Conservation (phyloP, 2,329 filamentous ascomycete genomes). For the Phaeosphaeriaceae sp. region DNA sequence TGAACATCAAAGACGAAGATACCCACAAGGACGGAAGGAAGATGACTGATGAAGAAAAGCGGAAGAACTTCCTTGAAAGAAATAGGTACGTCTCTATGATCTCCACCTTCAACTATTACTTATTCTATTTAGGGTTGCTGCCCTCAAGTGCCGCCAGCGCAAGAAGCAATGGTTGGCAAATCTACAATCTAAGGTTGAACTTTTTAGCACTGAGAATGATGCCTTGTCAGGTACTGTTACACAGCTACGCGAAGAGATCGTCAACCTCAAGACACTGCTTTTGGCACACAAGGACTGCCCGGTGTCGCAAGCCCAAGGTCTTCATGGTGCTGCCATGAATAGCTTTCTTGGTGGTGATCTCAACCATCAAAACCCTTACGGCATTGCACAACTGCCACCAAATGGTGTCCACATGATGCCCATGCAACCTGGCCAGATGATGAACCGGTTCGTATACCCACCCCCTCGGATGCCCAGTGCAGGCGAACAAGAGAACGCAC, state of each 20-base stretch:
- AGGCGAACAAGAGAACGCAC: constrained; percentile 36
- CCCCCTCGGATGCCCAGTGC: constrained; percentile 26
- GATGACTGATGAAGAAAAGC: constrained; percentile 98
- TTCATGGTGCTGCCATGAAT: constrained; percentile 60
- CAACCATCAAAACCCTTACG: constrained; percentile 56
- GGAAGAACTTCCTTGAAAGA: constrained; percentile 95
- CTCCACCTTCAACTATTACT: constrained; percentile 14
- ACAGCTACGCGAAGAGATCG: constrained; percentile 86
- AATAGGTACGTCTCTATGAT: constrained; percentile 73
- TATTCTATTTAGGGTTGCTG: constrained; percentile 73
- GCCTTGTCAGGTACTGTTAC: constrained; percentile 82
- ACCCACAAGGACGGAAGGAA: constrained; percentile 68
- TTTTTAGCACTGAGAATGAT: constrained; percentile 92
- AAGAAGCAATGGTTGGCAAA: constrained; percentile 99
- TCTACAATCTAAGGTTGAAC: constrained; percentile 90
- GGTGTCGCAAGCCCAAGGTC: constrained; percentile 83
- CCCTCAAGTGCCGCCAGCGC: constrained; percentile 93
- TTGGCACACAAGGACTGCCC: constrained; percentile 96
- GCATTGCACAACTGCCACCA: constrained; percentile 53
- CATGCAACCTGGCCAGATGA: constrained; percentile 47
- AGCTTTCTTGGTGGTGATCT: constrained; percentile 55
- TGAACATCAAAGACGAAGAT: constrained; percentile 47
- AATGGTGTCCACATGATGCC: constrained; percentile 52
- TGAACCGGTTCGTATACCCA: constrained; percentile 47
- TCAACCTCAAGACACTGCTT: constrained; percentile 90